Evolutionary conservation across 177 flowering plant species (phyloP).

Genomic region (Tripterygium wilfordii): DNA sequence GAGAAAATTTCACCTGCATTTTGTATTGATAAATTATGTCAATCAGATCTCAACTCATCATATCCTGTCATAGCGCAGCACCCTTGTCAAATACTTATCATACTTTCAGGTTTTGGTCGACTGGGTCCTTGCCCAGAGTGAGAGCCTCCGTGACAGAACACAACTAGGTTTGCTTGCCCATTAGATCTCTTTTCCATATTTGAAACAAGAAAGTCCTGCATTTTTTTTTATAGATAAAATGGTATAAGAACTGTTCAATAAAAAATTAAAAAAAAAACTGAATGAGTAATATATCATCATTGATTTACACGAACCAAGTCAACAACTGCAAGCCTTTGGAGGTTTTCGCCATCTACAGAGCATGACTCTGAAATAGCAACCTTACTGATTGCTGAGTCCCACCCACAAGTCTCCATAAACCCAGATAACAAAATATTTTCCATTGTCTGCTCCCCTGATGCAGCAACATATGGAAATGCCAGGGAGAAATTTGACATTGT

Average conservation of each 20-base stretch:
- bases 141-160: conserved; percentile 52
- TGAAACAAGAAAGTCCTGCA: conserved; percentile 64
- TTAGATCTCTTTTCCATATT: conserved; percentile 38
- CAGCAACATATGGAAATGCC: conserved; percentile 82
- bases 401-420: conserved; percentile 54
- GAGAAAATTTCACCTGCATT: conserved; percentile 59
- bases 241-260: too few relatives aligned
- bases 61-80: too few relatives aligned
- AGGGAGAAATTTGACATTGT: conserved; percentile 67
- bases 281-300: too few relatives aligned
- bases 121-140: conserved; percentile 26
- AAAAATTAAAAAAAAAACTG: too few relatives aligned
- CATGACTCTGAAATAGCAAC: conserved; percentile 66
- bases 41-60: too few relatives aligned
- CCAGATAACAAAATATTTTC: conserved; percentile 64
- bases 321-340: conserved; percentile 44
- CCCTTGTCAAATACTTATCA: too few relatives aligned
- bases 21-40: too few relatives aligned
- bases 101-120: conserved; percentile 53
- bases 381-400: conserved; percentile 31
- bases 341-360: conserved; percentile 41
- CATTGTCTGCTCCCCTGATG: conserved; percentile 47
- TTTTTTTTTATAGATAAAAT: too few relatives aligned
- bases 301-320: conserved; percentile 52
- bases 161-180: conserved; percentile 53